These are phyloP conservation scores for Diplogelasinospora grovesii DNA, from an alignment of 495 filamentous ascomycete species.

Conservation along the genomic window DNA sequence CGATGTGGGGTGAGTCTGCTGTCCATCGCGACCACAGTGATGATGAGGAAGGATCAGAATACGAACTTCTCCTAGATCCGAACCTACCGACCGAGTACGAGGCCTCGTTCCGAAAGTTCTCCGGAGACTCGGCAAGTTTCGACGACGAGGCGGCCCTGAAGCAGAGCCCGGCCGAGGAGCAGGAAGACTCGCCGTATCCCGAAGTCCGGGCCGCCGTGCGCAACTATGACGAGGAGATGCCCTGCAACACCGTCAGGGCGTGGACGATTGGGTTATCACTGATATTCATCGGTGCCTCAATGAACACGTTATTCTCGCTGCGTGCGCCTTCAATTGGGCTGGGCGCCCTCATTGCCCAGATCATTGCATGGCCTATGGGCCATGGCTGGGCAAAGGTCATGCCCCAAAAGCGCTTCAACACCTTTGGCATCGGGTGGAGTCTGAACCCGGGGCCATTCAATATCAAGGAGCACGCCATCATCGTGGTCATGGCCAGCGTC, in stretches of 20 bases:
- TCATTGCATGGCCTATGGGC: constrained; percentile 65
- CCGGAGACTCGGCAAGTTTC: constrained; percentile 21
- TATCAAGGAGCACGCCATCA: constrained; percentile 72
- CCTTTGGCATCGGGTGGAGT: constrained; percentile 50
- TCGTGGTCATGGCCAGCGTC: constrained; percentile 66
- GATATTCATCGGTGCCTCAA: constrained; percentile 56
- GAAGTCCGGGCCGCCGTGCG: constrained; percentile 58
- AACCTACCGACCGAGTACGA: constrained; percentile 38
- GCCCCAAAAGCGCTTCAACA: constrained; percentile 44
- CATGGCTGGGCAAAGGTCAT: constrained; percentile 43
- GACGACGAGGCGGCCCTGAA: constrained; percentile 29
- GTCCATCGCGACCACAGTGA: constrained; percentile 15
- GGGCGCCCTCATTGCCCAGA: constrained; percentile 60
- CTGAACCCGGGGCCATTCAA: constrained; percentile 73
- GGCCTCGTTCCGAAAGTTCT: constrained; percentile 15
- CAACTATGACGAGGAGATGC: constrained; percentile 59
- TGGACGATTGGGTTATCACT: constrained; percentile 65
- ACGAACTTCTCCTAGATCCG: constrained; percentile 44
- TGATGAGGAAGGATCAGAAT: constrained; percentile 35
- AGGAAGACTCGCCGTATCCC: constrained; percentile 59
- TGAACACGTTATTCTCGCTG: constrained; percentile 68
- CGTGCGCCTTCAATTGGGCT: constrained; percentile 60
- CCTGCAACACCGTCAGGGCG: constrained; percentile 64
- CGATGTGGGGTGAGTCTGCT: constrained; percentile 26
- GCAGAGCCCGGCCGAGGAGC: constrained; percentile 5